phyloP scores from a whole-genome alignment of 1,284 basidiomycete genomes.

The Cystobasidiaceae sp. region DNA sequence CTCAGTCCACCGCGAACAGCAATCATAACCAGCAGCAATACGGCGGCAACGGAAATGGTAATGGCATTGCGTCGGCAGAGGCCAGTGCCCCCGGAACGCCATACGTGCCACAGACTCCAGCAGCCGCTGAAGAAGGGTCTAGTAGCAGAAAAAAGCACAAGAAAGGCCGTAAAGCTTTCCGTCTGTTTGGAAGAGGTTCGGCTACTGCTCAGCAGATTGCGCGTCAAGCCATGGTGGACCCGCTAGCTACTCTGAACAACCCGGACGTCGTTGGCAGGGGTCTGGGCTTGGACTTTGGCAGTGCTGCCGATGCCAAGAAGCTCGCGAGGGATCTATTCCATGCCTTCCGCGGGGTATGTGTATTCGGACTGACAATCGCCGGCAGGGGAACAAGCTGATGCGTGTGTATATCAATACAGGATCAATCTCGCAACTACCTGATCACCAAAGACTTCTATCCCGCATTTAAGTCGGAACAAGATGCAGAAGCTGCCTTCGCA shows the following conservation, averaged over 20 bases:
- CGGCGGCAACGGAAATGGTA: too few relatives aligned
- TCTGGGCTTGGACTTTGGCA: constrained; percentile 17
- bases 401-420: neutral
- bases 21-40: neutral
- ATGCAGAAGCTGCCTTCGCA: constrained; percentile 36
- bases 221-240: constrained; percentile 36
- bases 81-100: constrained; percentile 6
- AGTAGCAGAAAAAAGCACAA: neutral
- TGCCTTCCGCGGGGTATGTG: constrained; percentile 40
- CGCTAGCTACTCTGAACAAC: constrained; percentile 26
- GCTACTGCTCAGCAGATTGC: constrained; percentile 35
- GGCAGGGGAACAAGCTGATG: too few relatives aligned
- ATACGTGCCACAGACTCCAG: neutral
- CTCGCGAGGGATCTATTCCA: constrained; percentile 45
- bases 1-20: neutral
- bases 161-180: neutral
- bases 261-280: constrained; percentile 24
- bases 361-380: too few relatives aligned
- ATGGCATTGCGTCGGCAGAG: neutral
- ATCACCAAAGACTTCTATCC: constrained; percentile 46
- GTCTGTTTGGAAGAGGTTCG: constrained; percentile 27
- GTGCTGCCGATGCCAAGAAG: constrained; percentile 33
- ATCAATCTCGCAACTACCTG: constrained; percentile 42
- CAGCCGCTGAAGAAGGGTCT: neutral
- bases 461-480: constrained; percentile 31